These are phyloP conservation scores for Arthrinium puccinioides DNA, from an alignment of 2,329 filamentous ascomycete genomes.

Conservation along the genomic window DNA sequence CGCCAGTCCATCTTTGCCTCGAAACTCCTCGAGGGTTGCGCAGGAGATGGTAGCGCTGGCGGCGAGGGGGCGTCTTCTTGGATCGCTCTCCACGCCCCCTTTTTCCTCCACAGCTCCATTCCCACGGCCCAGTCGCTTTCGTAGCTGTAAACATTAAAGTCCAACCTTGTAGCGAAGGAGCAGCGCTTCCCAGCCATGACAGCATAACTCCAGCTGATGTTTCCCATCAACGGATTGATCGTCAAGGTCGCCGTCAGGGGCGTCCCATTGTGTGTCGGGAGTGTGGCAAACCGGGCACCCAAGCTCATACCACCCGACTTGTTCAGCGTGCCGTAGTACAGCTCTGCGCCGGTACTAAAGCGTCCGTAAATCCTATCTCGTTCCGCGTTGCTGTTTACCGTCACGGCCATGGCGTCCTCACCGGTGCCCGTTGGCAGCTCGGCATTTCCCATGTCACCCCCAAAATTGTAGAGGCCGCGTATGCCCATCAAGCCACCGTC, in stretches of 20 bases:
- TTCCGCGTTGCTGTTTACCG: constrained; percentile 25
- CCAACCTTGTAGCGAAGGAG: constrained; percentile 82
- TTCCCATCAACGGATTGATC: constrained; percentile 89
- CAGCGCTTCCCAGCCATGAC: constrained; percentile 79
- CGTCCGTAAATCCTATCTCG: constrained; percentile 65
- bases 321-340: constrained; percentile 93
- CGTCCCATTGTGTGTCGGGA: constrained; percentile 73
- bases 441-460: constrained; percentile 51
- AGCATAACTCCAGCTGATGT: constrained; percentile 83
- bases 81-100: constrained; percentile 31
- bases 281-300: constrained; percentile 80
- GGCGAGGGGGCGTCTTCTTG: constrained; percentile 19
- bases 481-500: constrained; percentile 85
- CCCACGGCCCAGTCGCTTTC: constrained; percentile 91
- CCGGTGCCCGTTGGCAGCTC: constrained; percentile 11
- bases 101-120: constrained; percentile 83
- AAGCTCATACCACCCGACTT: constrained; percentile 89
- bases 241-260: constrained; percentile 92
- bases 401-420: constrained; percentile 6
- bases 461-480: constrained; percentile 91
- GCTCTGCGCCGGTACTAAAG: constrained; percentile 84
- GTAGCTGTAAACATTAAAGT: constrained; percentile 98
- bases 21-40: constrained; percentile 32
- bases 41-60: constrained; percentile 11
- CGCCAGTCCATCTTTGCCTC: constrained; percentile 43